phyloP scores from a whole-genome alignment of 306 rosid genomes.

The Cicer arietinum region DNA sequence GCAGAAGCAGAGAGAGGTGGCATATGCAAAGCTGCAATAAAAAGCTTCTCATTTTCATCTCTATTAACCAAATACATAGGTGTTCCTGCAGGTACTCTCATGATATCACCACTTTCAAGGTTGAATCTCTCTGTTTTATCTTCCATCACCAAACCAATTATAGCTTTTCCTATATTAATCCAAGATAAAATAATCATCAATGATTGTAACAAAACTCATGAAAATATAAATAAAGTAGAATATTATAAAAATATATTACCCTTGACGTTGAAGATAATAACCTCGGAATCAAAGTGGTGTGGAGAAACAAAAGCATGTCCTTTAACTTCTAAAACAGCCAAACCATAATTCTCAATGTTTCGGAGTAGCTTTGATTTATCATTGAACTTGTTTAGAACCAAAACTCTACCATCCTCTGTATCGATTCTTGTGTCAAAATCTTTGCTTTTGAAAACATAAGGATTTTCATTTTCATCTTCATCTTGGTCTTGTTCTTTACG shows the following conservation, averaged over 20 bases:
- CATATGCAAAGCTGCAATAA: constrained; percentile 49
- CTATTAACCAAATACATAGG: constrained; percentile 63
- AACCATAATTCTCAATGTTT: constrained; percentile 62
- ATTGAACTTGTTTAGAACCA: constrained; percentile 56
- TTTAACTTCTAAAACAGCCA: constrained; percentile 57
- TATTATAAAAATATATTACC: constrained; percentile 42
- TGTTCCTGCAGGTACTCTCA: constrained; percentile 62
- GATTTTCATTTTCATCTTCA: constrained; percentile 39
- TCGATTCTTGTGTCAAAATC: constrained; percentile 48
- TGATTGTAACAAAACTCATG: background rate
- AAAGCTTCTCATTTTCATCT: constrained; percentile 63
- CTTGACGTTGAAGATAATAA: constrained; percentile 49
- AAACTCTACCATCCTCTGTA: constrained; percentile 60
- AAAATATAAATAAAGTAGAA: background rate
- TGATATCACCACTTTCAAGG: constrained; percentile 63
- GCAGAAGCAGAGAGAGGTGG: constrained; percentile 42
- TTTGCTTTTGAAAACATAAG: constrained; percentile 55
- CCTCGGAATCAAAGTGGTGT: constrained; percentile 64
- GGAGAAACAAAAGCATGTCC: constrained; percentile 60
- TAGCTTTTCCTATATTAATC: constrained; percentile 55
- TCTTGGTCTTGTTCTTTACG: background rate
- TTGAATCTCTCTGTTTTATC: constrained; percentile 55
- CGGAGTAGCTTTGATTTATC: constrained; percentile 54
- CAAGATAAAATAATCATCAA: background rate
- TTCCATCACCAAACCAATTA: constrained; percentile 54